These are phyloP conservation scores for Nymphaea thermarum DNA, from an alignment of 164 flowering plant genomes.

Conservation along the genomic window DNA sequence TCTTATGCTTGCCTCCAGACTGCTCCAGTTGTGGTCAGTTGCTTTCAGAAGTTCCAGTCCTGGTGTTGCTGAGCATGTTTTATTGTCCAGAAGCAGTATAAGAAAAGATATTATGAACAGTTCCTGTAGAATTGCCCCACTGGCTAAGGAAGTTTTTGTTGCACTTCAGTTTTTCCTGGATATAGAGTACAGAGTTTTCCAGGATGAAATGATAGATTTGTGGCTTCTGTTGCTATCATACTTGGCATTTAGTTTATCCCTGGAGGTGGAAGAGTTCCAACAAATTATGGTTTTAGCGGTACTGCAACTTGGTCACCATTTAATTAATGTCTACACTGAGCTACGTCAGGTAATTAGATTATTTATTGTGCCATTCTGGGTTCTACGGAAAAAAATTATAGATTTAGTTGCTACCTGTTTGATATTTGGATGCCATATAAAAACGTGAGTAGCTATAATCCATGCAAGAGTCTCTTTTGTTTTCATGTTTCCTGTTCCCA, in stretches of 20 bases:
- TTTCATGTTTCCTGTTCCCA: no score
- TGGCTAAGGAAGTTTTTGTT: conserved; percentile 45
- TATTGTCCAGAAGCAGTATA: neutral
- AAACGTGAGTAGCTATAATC: no score
- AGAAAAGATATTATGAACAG: conserved; percentile 3
- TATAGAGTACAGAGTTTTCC: conserved; percentile 70
- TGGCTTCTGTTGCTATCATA: conserved; percentile 54
- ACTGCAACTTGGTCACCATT: conserved; percentile 40
- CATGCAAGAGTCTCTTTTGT: no score
- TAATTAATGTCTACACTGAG: conserved; percentile 60
- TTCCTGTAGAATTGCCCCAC: conserved; percentile 13
- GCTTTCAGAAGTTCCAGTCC: conserved; percentile 4
- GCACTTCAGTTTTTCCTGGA: conserved; percentile 42
- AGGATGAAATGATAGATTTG: conserved; percentile 42
- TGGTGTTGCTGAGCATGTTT: neutral
- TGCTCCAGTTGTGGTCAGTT: conserved; percentile 15
- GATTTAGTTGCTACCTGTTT: neutral
- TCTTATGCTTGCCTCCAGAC: conserved; percentile 26
- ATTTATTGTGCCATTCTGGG: neutral
- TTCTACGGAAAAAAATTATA: no score
- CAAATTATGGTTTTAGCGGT: conserved; percentile 23
- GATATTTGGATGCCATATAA: no score
- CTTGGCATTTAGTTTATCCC: conserved; percentile 23
- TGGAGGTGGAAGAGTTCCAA: conserved; percentile 11
- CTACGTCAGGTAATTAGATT: conserved; percentile 76